Evolutionary conservation across 352 stramenopile species (phyloP).

Genomic region (Globisporangium spiculum): DNA sequence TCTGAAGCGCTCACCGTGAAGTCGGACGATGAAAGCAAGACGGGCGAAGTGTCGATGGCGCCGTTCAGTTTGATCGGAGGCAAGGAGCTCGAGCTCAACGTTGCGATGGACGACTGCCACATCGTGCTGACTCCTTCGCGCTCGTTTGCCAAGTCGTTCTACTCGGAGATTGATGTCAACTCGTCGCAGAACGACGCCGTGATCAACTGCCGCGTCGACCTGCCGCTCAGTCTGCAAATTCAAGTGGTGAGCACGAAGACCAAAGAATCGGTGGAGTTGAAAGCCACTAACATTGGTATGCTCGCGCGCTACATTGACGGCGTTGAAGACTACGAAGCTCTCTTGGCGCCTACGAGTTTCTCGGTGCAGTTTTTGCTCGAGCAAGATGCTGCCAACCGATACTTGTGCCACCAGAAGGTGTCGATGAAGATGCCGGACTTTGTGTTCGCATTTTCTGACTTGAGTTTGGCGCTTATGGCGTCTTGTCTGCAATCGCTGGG

Average conservation of each 20-base stretch:
- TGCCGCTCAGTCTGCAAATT: conserved; percentile 45
- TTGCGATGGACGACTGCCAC: conserved; percentile 56
- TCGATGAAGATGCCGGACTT: conserved; percentile 63
- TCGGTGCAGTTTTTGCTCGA: conserved; percentile 48
- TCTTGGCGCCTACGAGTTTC: conserved; percentile 47
- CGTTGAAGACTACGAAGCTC: conserved; percentile 32
- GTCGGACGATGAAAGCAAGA: conserved; percentile 31
- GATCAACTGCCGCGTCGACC: conserved; percentile 50
- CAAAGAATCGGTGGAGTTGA: conserved; percentile 47
- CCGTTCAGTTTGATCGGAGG: conserved; percentile 58
- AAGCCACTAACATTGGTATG: conserved; percentile 50
- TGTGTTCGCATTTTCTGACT: conserved; percentile 58
- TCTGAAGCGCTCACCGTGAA: conserved; percentile 24
- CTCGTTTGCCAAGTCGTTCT: conserved; percentile 52
- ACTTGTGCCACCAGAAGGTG: conserved; percentile 47
- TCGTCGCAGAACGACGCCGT: conserved; percentile 39
- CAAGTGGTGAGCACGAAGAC: conserved; percentile 40
- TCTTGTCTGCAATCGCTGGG: conserved; percentile 49
- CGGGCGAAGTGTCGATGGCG: conserved; percentile 49
- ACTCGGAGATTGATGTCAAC: conserved; percentile 50
- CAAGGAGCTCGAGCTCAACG: conserved; percentile 47
- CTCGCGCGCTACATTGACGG: conserved; percentile 50
- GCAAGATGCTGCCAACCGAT: conserved; percentile 35
- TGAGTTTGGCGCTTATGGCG: conserved; percentile 61
- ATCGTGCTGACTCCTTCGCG: conserved; percentile 44